These are phyloP conservation scores for Ophiostoma angusticollis DNA, from an alignment of 2,329 filamentous ascomycete genomes.

Conservation along the genomic window DNA sequence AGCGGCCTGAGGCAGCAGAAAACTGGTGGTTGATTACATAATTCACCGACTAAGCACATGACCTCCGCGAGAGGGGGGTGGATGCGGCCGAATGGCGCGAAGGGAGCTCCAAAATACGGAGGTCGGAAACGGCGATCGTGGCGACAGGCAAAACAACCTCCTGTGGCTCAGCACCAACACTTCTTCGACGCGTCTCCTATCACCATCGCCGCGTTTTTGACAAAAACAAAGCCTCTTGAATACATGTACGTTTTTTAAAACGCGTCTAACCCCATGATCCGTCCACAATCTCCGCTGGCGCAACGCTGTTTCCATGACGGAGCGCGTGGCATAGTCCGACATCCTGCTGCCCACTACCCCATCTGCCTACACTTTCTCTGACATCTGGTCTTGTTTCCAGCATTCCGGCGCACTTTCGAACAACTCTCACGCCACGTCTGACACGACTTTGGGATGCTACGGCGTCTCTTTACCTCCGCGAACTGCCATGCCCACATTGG, in stretches of 20 bases:
- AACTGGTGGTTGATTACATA: too few species aligned
- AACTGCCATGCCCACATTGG: slow-evolving; percentile 11
- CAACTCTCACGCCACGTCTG: too few species aligned
- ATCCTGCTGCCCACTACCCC: too few species aligned
- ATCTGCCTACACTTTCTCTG: too few species aligned
- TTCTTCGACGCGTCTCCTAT: slow-evolving; percentile 12
- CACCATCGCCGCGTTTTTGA: slow-evolving; percentile 8
- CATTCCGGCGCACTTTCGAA: too few species aligned
- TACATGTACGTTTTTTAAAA: background rate
- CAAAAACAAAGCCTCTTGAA: background rate
- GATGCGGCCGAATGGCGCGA: background rate
- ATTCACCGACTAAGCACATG: too few species aligned
- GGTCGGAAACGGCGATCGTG: slow-evolving; percentile 5
- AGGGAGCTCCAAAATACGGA: slow-evolving; percentile 4
- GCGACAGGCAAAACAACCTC: slow-evolving; percentile 3
- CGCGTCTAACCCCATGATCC: slow-evolving; percentile 1
- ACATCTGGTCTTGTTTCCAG: too few species aligned
- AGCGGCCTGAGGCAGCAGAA: background rate
- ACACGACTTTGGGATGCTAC: slow-evolving; percentile 6
- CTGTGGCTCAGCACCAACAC: background rate
- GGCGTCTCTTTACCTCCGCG: background rate
- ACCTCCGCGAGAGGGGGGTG: too few species aligned
- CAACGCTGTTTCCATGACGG: too few species aligned
- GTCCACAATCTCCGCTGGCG: slow-evolving; percentile 9
- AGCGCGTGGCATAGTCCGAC: too few species aligned